These are phyloP conservation scores for Botrytis fabae DNA, from an alignment of 2,329 filamentous ascomycete species.

Conservation along the genomic window DNA sequence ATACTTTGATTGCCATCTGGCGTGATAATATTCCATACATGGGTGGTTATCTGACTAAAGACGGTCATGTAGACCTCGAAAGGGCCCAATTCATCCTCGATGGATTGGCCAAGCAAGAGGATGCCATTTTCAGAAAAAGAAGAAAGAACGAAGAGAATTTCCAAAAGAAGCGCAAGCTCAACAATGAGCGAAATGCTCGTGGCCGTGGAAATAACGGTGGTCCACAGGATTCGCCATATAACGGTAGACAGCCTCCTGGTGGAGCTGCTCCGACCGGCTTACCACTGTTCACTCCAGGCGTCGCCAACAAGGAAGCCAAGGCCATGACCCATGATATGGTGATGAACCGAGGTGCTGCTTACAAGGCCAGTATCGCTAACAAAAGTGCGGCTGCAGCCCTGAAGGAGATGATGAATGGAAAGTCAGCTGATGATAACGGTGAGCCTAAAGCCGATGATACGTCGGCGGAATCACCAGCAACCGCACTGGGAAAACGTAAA, in stretches of 20 bases:
- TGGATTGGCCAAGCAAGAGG: conserved; percentile 88
- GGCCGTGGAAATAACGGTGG: conserved; percentile 41
- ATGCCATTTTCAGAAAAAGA: conserved; percentile 85
- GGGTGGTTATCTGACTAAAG: conserved; percentile 95
- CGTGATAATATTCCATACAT: conserved; percentile 86
- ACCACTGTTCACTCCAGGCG: conserved; percentile 59
- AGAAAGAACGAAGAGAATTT: conserved; percentile 83
- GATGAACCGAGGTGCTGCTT: conserved; percentile 67
- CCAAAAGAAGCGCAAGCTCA: conserved; percentile 76
- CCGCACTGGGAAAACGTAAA: conserved; percentile 73
- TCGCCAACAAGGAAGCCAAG: conserved; percentile 56
- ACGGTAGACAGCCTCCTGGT: conserved; percentile 33
- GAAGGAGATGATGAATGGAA: conserved; percentile 67
- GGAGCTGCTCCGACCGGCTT: conserved; percentile 46
- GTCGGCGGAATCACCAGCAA: conserved; percentile 45
- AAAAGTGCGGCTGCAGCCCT: conserved; percentile 90
- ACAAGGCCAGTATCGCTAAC: conserved; percentile 78
- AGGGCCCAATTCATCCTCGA: conserved; percentile 85
- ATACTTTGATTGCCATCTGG: conserved; percentile 96
- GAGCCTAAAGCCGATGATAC: conserved; percentile 24
- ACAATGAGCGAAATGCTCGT: conserved; percentile 52
- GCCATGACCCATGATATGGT: conserved; percentile 84
- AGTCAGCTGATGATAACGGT: conserved; percentile 30
- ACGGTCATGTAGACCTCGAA: conserved; percentile 85
- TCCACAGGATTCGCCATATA: conserved; percentile 36